Evolutionary conservation across 2,329 filamentous ascomycete species (phyloP).

Genomic region (Colletotrichum eleusines): DNA sequence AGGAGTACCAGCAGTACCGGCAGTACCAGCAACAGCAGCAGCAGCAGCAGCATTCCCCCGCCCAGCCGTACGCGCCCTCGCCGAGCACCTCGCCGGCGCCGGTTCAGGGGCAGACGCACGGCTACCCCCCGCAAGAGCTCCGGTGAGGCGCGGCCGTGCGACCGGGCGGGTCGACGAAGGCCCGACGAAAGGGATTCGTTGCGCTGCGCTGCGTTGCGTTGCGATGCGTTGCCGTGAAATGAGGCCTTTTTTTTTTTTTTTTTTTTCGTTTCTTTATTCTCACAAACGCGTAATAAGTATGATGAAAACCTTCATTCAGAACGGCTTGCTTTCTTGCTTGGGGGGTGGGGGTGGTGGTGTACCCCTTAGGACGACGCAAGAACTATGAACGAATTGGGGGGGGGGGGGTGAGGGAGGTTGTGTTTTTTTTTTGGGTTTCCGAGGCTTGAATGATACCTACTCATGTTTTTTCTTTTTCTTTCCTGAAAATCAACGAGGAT

Average conservation of each 20-base stretch:
- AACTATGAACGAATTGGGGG: too few relatives aligned
- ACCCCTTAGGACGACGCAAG: too few relatives aligned
- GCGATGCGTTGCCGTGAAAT: too few relatives aligned
- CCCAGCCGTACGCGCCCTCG: conserved; percentile 27
- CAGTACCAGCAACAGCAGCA: conserved; percentile 18
- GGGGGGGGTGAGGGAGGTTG: too few relatives aligned
- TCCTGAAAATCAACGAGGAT: not conserved
- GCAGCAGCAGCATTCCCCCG: conserved; percentile 17
- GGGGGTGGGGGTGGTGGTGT: too few relatives aligned
- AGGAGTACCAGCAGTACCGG: conserved; percentile 18
- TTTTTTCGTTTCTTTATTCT: too few relatives aligned
- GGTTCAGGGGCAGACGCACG: conserved; percentile 19
- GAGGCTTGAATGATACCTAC: conserved; percentile 21
- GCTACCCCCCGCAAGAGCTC: conserved; percentile 30
- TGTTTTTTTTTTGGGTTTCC: too few relatives aligned
- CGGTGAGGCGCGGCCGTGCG: not conserved
- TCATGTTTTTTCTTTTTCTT: conserved; percentile 1
- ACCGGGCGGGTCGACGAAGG: not conserved
- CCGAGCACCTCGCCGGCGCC: conserved; percentile 27
- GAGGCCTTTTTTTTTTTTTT: too few relatives aligned
- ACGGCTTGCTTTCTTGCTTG: too few relatives aligned
- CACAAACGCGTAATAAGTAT: too few relatives aligned
- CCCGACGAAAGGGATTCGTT: not conserved
- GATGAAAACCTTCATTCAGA: too few relatives aligned
- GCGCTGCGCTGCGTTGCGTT: not conserved